A percentile compares a stretch with the other conserved stretches of the same genome.
Evolutionary conservation across 1,284 basidiomycete species (phyloP).

Genomic region (Tetrapyrgos nigripes): DNA sequence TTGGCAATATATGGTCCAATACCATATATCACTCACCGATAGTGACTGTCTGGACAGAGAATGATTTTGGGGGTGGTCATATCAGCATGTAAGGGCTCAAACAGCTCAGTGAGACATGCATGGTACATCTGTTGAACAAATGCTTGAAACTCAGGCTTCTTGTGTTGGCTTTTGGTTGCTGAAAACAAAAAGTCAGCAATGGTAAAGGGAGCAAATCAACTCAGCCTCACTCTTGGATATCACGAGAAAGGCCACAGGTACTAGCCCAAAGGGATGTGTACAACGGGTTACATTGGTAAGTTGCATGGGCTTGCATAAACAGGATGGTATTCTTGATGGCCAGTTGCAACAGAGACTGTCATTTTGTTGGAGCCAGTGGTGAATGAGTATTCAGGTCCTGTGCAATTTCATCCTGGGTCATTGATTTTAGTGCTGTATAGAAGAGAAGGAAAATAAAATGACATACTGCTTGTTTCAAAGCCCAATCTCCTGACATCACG

Average conservation of each 20-base stretch:
- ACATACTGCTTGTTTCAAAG: slow-evolving; percentile 22
- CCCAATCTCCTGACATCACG: slow-evolving; percentile 35
- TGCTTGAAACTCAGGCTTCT: slow-evolving; percentile 14
- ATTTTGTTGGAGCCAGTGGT: slow-evolving; percentile 44
- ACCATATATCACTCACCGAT: slow-evolving; percentile 20
- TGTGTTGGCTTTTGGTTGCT: not conserved
- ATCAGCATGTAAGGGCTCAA: slow-evolving; percentile 12
- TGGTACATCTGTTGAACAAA: slow-evolving; percentile 27
- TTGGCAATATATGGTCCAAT: slow-evolving; percentile 32
- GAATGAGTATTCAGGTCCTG: slow-evolving; percentile 26
- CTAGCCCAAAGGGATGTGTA: slow-evolving; percentile 26
- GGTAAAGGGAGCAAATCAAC: not conserved
- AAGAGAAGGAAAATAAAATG: not conserved
- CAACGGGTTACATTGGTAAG: slow-evolving; percentile 24
- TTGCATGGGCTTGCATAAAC: slow-evolving; percentile 33
- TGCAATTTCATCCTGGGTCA: slow-evolving; percentile 26
- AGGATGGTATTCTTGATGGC: slow-evolving; percentile 38
- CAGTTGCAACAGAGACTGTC: slow-evolving; percentile 39
- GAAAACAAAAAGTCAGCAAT: not conserved
- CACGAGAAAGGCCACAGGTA: slow-evolving; percentile 26
- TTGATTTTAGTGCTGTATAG: not conserved
- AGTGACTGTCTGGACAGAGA: slow-evolving; percentile 25
- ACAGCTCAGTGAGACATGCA: slow-evolving; percentile 15
- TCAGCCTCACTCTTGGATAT: not conserved
- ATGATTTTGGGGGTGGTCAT: slow-evolving; percentile 21